A percentile compares a stretch with the other conserved stretches of the same genome.
Conservation (phyloP, 2,329 filamentous ascomycete species). For the Leptographium radiaticola region DNA sequence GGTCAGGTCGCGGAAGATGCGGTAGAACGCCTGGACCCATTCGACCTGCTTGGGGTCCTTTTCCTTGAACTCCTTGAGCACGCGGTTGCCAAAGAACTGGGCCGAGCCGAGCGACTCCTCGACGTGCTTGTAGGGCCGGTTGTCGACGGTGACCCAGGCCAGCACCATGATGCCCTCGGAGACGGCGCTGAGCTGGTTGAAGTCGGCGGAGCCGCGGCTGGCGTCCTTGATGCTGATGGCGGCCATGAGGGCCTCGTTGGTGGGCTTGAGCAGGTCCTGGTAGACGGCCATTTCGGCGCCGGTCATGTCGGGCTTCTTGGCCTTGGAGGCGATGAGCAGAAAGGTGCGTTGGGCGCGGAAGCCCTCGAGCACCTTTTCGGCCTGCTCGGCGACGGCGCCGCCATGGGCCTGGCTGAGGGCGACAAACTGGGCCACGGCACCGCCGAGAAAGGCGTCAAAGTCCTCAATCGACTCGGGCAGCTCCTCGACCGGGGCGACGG, state of each 20-base stretch:
- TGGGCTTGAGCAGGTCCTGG: constrained; percentile 71
- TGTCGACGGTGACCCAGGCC: constrained; percentile 79
- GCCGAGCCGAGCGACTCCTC: constrained; percentile 71
- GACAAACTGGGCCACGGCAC: constrained; percentile 65
- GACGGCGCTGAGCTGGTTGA: constrained; percentile 75
- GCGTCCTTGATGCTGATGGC: constrained; percentile 71
- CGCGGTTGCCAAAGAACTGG: constrained; percentile 89
- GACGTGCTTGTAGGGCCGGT: constrained; percentile 73
- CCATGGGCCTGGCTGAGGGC: constrained; percentile 67
- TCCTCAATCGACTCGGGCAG: constrained; percentile 72
- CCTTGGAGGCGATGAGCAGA: constrained; percentile 75
- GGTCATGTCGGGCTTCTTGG: constrained; percentile 73
- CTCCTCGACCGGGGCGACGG: constrained; percentile 33
- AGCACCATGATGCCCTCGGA: constrained; percentile 82
- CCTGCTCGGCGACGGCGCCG: constrained; percentile 65
- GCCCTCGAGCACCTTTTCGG: constrained; percentile 41
- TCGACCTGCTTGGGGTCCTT: constrained; percentile 67
- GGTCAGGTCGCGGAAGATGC: constrained; percentile 70
- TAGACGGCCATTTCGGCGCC: constrained; percentile 48
- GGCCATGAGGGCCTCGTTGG: constrained; percentile 68
- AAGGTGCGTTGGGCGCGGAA: constrained; percentile 83
- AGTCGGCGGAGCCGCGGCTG: constrained; percentile 62
- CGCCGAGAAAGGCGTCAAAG: constrained; percentile 67
- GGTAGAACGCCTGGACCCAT: constrained; percentile 88
- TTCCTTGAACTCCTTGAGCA: constrained; percentile 81